Conservation (phyloP, 2,329 filamentous ascomycete species). For the Zasmidium angulare region DNA sequence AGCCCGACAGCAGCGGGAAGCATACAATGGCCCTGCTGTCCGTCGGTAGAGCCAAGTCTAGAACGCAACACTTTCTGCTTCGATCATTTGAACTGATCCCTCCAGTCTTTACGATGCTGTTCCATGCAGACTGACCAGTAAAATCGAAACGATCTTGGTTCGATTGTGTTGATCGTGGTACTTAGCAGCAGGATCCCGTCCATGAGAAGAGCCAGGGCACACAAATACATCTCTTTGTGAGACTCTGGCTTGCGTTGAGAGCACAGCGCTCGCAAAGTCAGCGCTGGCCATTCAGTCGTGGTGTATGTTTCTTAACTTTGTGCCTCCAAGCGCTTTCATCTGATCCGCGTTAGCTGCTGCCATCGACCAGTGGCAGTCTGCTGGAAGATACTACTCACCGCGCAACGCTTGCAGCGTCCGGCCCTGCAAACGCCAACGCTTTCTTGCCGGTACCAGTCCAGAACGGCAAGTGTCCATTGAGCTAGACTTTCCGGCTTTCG, state of each 20-base stretch:
- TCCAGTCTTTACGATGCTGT: too few species aligned
- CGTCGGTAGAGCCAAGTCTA: too few species aligned
- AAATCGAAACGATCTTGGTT: too few species aligned
- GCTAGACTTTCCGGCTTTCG: conserved; percentile 4
- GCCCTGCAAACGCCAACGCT: conserved; percentile 7
- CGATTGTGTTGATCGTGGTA: conserved; percentile 2
- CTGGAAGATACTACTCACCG: conserved; percentile 1
- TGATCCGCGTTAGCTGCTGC: neutral
- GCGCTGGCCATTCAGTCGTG: conserved; percentile 3
- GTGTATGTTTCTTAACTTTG: neutral
- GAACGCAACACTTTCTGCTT: too few species aligned
- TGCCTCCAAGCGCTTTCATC: conserved; percentile 2
- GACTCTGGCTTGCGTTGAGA: neutral
- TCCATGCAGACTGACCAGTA: too few species aligned
- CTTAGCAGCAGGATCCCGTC: conserved; percentile 9
- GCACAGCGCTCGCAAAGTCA: neutral
- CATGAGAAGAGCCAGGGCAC: conserved; percentile 4
- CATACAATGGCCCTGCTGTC: too few species aligned
- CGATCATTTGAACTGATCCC: too few species aligned
- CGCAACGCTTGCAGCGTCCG: conserved; percentile 9
- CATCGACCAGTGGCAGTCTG: too few species aligned
- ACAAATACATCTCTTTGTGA: neutral
- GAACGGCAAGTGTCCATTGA: conserved; percentile 5
- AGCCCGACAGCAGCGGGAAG: too few species aligned
- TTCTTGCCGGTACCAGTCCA: conserved; percentile 12